phyloP scores from a whole-genome alignment of 805 yeast genomes.

The Starmerella khaoyaiensis region DNA sequence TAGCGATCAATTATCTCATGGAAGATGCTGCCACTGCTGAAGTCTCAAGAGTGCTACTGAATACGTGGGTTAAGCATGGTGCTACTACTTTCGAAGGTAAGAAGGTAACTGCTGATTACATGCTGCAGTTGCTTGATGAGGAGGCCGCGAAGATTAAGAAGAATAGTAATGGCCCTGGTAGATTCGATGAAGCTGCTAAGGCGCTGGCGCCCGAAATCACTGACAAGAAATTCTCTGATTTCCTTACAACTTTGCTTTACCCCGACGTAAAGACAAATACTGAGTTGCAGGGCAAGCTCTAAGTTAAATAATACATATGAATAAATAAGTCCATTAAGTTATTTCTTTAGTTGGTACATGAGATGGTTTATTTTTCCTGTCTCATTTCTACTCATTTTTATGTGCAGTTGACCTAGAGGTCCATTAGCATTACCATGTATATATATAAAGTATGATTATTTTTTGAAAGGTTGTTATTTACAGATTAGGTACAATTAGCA shows the following conservation, averaged over 20 bases:
- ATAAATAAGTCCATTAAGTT: too few species aligned
- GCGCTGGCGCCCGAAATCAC: constrained; percentile 52
- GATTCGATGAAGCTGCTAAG: constrained; percentile 43
- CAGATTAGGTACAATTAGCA: neutral
- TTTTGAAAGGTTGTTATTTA: neutral
- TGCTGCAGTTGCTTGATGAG: constrained; percentile 39
- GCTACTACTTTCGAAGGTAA: constrained; percentile 44
- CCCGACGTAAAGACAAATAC: constrained; percentile 34
- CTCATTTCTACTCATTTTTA: too few species aligned
- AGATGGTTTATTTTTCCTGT: too few species aligned
- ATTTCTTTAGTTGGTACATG: too few species aligned
- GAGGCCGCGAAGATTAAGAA: constrained; percentile 42
- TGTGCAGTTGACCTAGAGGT: too few species aligned
- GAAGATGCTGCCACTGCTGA: constrained; percentile 73
- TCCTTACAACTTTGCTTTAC: constrained; percentile 53
- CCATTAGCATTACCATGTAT: too few species aligned
- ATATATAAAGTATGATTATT: neutral
- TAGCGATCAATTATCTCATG: constrained; percentile 62
- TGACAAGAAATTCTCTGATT: constrained; percentile 49
- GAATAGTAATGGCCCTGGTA: constrained; percentile 35
- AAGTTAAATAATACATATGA: constrained; percentile 1
- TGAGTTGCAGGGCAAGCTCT: constrained; percentile 22
- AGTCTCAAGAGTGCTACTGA: constrained; percentile 58
- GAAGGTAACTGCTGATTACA: constrained; percentile 40
- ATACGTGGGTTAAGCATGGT: constrained; percentile 64